Base-by-base conservation (phyloP, 2,329 filamentous ascomycete species). In the Phyllosticta citribraziliensis region DNA sequence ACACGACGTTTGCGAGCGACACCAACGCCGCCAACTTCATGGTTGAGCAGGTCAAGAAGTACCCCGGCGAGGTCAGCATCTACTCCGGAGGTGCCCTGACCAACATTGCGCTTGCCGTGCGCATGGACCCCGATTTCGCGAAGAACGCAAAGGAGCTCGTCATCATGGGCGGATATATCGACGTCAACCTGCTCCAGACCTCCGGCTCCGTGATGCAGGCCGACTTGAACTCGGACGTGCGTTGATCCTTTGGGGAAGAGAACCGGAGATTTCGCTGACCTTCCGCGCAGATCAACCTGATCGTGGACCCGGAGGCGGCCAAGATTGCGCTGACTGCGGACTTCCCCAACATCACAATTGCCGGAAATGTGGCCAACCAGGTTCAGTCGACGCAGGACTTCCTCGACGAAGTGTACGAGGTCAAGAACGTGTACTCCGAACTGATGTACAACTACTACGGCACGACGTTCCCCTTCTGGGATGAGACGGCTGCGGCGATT, bases 91-190 rank as follows among this genome's bases (percentile, higher is more conserved):
- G 79, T 8, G 71, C 78, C 2, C 62, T 81, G 65, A 81, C 79
- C 17, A 81, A 81, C 63, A 69, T 81, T 35, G 79, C 79, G 2
- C 66, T 80, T 56, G 79, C 79, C 1, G 70, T 76, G 24, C 73
- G 76, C 5, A 69, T 79, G 65, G 78, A 81, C 66, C 69, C 76
- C 2, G 68, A 70, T 11, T 81, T 81, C 65, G 78, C 79, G 1
- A 71, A 70, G 24, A 67, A 77, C 55, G 73, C 77, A 5, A 79
- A 78, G 65, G 76, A 77, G 30, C 69, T 81, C 3, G 71, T 79
- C 25, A 73, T 81, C 57, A 82, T 81, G 78, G 79, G 79, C 58
- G 78, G 79, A 2, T 81, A 78, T 65, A 66, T 80, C 22, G 79
- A 81, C 66, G 69, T 73, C 12, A 60, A 60, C 10, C 10, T 60